Base-by-base conservation (phyloP, 1,284 basidiomycete genomes). In the Cutaneotrichosporon curvatum region DNA sequence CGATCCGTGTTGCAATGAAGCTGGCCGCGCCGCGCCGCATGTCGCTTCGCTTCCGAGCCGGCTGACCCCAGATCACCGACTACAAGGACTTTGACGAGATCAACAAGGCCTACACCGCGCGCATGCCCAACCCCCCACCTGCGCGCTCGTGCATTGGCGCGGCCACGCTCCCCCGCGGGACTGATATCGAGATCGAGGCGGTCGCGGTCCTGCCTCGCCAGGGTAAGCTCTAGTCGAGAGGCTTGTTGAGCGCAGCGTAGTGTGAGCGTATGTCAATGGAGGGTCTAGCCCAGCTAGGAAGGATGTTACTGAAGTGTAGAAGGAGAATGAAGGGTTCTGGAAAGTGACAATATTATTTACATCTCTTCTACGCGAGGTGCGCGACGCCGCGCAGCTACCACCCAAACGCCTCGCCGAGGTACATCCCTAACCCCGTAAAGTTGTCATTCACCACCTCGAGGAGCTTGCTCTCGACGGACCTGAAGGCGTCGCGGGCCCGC, bases 141-240 rank as follows among this genome's bases (percentile, higher is more conserved):
- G 79, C 80, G 9, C 73, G 81, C 36, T 81, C 79, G n/a, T 82
- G 80, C 58, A 70, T 84, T 31, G 81, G 79, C 5, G 81, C 81
- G 12, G 74, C 72, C 1, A 63, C 71, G 4, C 74, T 83, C 25
- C 80, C 81, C 0, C 44, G 77, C 45, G 76, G 77, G 6, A 79
- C 78, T 7, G 75, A 74, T 50, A 73, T 83, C 32, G 81, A 83
- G 72, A 78, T 83, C 31, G 82, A 83, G 58, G 81, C 78, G 50
- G 72, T 79, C 31, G 81, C 80, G 19, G 50, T 52, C 8, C 33
- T 60, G 16, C 55, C 61, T 5, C 23, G 42, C 8, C 45, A 49
- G 37, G 52, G 56, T 19, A 58, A 56, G 47, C 48, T 61, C 31
- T 61, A 51, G 32, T n/a, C 25, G 25, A 7, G 25, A 12, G 25